Percentiles rank a stretch among this genome's conserved stretches.
These are phyloP conservation scores for Neopestalotiopsis sp. DNA, from an alignment of 2,329 filamentous ascomycete genomes.

Conservation along the genomic window DNA sequence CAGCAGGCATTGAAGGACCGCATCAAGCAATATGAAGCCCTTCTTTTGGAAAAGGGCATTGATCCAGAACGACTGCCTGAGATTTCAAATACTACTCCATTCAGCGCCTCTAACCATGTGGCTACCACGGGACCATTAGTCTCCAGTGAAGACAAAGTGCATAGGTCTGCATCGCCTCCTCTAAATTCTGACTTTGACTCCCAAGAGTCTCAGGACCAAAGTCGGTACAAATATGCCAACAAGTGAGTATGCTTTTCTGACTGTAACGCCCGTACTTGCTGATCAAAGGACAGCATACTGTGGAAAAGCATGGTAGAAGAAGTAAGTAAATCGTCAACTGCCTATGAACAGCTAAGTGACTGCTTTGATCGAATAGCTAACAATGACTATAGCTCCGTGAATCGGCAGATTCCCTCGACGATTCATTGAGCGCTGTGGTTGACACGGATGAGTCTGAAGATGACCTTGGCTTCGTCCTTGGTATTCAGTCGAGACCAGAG, in stretches of 20 bases:
- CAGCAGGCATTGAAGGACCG: slow-evolving; percentile 25
- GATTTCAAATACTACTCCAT: not conserved
- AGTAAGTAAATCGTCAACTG: slow-evolving; percentile 15
- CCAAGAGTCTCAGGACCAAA: slow-evolving; percentile 24
- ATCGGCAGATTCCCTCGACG: slow-evolving; percentile 21
- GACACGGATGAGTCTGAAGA: slow-evolving; percentile 29
- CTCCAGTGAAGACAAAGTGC: not conserved
- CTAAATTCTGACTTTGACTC: slow-evolving; percentile 20
- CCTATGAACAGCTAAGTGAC: not conserved
- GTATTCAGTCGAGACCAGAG: slow-evolving; percentile 18
- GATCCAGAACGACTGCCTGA: slow-evolving; percentile 23
- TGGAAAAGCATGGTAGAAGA: slow-evolving; percentile 29
- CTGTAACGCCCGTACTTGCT: not conserved
- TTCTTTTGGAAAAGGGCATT: slow-evolving; percentile 31
- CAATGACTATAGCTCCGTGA: slow-evolving; percentile 31
- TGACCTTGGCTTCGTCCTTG: slow-evolving; percentile 33
- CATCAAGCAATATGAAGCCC: slow-evolving; percentile 30
- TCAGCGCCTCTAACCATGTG: not conserved
- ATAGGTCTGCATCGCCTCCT: not conserved
- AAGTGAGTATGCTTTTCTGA: slow-evolving; percentile 24
- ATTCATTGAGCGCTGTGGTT: slow-evolving; percentile 27
- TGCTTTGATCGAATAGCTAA: slow-evolving; percentile 14
- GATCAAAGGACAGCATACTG: slow-evolving; percentile 20
- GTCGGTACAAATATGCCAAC: slow-evolving; percentile 23
- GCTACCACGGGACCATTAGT: not conserved